These are phyloP conservation scores for Penicillium malachiteum DNA, from an alignment of 495 filamentous ascomycete genomes.

Conservation along the genomic window DNA sequence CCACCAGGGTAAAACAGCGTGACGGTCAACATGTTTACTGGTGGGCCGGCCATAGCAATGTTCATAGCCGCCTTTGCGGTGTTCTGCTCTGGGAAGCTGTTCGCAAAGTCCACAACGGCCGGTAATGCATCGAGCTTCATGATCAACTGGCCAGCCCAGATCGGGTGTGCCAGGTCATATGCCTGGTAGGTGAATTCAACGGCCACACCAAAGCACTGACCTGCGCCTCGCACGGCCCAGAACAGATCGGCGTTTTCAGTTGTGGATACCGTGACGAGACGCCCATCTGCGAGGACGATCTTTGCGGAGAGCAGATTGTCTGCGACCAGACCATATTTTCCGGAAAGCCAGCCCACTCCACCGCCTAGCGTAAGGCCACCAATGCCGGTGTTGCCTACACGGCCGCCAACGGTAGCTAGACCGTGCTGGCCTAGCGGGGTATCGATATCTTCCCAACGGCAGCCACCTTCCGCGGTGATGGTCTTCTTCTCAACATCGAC, in stretches of 20 bases:
- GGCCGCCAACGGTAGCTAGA: conserved; percentile 54
- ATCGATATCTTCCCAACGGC: conserved; percentile 51
- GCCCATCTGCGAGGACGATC: conserved; percentile 47
- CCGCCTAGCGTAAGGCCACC: conserved; percentile 29
- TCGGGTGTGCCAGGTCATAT: conserved; percentile 6
- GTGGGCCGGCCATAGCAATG: no score
- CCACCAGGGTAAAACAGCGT: no score
- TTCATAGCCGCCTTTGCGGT: no score
- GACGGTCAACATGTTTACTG: no score
- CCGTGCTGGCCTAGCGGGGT: conserved; percentile 38
- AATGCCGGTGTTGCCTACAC: conserved; percentile 54
- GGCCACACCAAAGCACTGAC: conserved; percentile 40
- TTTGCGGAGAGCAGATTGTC: conserved; percentile 45
- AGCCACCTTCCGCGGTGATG: conserved; percentile 46
- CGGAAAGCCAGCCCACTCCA: conserved; percentile 50
- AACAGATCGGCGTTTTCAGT: conserved; percentile 40
- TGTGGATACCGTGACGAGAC: conserved; percentile 28
- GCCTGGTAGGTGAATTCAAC: conserved; percentile 39
- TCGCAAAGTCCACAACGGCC: no score
- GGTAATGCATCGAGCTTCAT: no score
- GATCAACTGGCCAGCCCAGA: background rate
- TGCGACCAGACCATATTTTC: conserved; percentile 43
- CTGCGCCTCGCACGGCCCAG: conserved; percentile 43
- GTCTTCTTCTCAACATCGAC: conserved; percentile 39
- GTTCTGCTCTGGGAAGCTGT: no score